Conservation (phyloP, 139 green algal genomes). For the Chlamydomonas schloesseri region DNA sequence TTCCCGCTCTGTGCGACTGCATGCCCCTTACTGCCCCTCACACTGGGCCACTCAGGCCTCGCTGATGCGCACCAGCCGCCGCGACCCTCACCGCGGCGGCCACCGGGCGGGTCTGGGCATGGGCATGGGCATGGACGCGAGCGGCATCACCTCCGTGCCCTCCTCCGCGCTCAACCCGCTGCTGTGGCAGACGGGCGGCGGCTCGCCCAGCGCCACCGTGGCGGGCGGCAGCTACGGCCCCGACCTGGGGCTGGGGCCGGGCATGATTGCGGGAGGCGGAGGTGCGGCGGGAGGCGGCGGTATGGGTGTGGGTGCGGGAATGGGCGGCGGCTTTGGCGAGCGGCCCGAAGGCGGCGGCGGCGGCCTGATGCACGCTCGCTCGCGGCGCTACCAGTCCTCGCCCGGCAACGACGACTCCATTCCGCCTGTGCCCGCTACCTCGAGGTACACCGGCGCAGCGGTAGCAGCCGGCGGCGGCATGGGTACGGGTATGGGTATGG, state of each 20-base stretch:
- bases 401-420: not conserved
- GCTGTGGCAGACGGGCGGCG: not conserved
- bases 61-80: slow-evolving; percentile 8
- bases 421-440: not conserved
- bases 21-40: no score
- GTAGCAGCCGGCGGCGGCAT: not conserved
- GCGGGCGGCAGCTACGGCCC: not conserved
- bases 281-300: no score
- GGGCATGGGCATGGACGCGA: not conserved
- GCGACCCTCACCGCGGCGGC: no score
- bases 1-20: no score
- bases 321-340: not conserved
- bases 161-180: slow-evolving; percentile 30
- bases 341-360: not conserved
- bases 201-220: not conserved
- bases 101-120: no score
- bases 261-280: no score
- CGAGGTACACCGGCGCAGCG: not conserved
- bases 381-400: not conserved
- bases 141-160: no score
- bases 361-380: not conserved
- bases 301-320: not conserved
- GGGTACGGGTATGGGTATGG: not conserved
- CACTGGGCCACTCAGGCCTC: no score
- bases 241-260: no score